These are phyloP conservation scores for Kwoniella sp. DNA, from an alignment of 768 basidiomycete genomes.

Conservation along the genomic window DNA sequence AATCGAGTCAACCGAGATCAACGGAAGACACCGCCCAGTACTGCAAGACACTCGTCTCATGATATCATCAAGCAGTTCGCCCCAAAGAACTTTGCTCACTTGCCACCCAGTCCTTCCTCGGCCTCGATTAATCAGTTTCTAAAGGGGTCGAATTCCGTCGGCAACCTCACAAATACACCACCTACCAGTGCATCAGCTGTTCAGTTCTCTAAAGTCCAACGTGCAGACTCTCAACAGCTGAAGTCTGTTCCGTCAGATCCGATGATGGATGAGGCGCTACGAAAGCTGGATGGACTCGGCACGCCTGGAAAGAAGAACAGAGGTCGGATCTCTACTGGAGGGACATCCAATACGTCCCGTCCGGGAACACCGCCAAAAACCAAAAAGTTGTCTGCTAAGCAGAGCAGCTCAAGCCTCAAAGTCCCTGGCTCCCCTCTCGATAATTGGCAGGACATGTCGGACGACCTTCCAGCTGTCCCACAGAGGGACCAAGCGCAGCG, in stretches of 20 bases:
- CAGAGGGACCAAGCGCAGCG: slow-evolving; percentile 17
- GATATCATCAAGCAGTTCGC: slow-evolving; percentile 61
- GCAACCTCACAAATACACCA: slow-evolving; percentile 32
- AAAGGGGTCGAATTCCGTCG: slow-evolving; percentile 50
- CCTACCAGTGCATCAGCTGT: slow-evolving; percentile 33
- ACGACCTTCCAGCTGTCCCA: slow-evolving; percentile 18
- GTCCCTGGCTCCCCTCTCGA: slow-evolving; percentile 25
- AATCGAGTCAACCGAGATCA: slow-evolving; percentile 13
- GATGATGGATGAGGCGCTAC: slow-evolving; percentile 69
- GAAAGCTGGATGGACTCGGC: slow-evolving; percentile 85
- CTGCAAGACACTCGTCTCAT: slow-evolving; percentile 22
- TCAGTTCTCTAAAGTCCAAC: slow-evolving; percentile 17
- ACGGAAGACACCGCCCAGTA: slow-evolving; percentile 28
- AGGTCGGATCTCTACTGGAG: slow-evolving; percentile 13
- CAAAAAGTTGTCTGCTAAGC: slow-evolving; percentile 10
- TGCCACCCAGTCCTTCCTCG: slow-evolving; percentile 87
- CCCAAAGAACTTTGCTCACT: slow-evolving; percentile 73
- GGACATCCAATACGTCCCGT: slow-evolving; percentile 55
- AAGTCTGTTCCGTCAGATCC: slow-evolving; percentile 2
- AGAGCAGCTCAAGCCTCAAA: slow-evolving; percentile 24
- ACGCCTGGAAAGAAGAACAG: slow-evolving; percentile 47
- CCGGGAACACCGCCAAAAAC: slow-evolving; percentile 53
- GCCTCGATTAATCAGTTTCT: slow-evolving; percentile 81
- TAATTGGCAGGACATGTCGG: slow-evolving; percentile 34
- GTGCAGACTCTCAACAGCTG: slow-evolving; percentile 24